Evolutionary conservation across 768 basidiomycete genomes (phyloP).

Genomic region (Termitomyces sp.): DNA sequence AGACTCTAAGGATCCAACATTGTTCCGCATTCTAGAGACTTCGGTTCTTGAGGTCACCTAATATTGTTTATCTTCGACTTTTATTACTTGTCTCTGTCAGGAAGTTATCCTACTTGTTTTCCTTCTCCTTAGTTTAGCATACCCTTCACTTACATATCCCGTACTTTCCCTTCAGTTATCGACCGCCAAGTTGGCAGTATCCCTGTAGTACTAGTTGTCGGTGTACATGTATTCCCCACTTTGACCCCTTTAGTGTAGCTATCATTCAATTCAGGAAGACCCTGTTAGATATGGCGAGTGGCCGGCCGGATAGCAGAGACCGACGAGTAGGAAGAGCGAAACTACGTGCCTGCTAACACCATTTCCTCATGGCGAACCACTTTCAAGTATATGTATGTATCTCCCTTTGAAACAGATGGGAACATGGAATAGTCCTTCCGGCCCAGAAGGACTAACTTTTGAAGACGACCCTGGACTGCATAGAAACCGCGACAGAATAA

Average conservation of each 20-base stretch:
- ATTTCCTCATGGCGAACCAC: too few species aligned
- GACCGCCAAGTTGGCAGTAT: constrained; percentile 1
- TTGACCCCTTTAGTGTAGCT: constrained; percentile 1
- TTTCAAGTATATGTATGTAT: too few species aligned
- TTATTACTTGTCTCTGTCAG: background rate
- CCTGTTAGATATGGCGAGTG: too few species aligned
- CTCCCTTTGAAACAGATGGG: too few species aligned
- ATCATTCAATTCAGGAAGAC: too few species aligned
- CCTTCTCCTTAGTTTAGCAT: constrained; percentile 4
- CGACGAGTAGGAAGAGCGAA: too few species aligned
- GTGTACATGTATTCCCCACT: constrained; percentile 1
- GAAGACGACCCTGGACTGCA: too few species aligned
- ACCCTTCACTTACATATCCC: constrained; percentile 4
- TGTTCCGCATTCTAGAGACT: constrained; percentile 77
- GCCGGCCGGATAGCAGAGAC: too few species aligned
- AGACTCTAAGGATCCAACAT: constrained; percentile 63
- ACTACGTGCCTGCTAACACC: too few species aligned
- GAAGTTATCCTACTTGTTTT: constrained; percentile 7
- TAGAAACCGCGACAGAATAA: too few species aligned
- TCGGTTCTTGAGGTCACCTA: constrained; percentile 69
- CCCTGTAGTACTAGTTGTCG: constrained; percentile 9
- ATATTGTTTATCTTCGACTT: background rate
- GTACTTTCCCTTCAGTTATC: constrained; percentile 1
- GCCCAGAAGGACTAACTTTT: too few species aligned
- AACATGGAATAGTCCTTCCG: too few species aligned